Base-by-base conservation (phyloP, 2,329 filamentous ascomycete genomes). In the Niveomyces coronatus region DNA sequence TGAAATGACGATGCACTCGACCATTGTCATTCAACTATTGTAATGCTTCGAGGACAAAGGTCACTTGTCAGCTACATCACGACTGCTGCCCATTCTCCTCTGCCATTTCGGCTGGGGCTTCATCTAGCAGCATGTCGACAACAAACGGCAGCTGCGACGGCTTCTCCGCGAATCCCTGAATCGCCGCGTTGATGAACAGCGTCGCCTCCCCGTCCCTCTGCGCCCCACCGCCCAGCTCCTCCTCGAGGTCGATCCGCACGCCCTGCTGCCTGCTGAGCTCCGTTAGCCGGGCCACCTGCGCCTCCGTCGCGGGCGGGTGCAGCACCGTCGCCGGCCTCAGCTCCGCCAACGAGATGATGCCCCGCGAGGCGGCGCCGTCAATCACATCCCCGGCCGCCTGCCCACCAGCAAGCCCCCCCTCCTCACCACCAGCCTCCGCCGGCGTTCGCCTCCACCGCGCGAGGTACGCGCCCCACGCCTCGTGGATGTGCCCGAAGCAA, bases 401-500 rank as follows among this genome's bases (percentile, higher is more conserved):
- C 31, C 15, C 39, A 9, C 17, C 24, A 8, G 14, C 18, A 22
- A 18, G 23, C 13, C 23, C 29, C 17, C 11, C 17, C 2, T 31
- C 20, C 7, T 14, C 18, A 18, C 33, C 26, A 10, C 36, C 35
- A 13, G 20, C 18, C 9, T 10, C 23, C n/a, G 7, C 11, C 3
- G 19, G 8, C 2, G 7, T 4, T 8, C 45, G 16, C 10, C 51
- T 55, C 77, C 76, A 82, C 1, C 57, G 55, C 0, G 74, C 64
- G 3, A 72, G 42, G 37, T 66, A 68, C 0, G 63, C 67, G 3
- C 76, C 77, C 71, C 74, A 80, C 0, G 61, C 65, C 45, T 74
- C 69, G 47, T 77, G 73, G n/a, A 76, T 68, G 43, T 76, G 73
- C 0, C 72, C 72, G 41, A 75, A 76, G 49, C 70, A 75, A 49